Evolutionary conservation across 2,329 filamentous ascomycete genomes (phyloP).

Genomic region (Emergomyces africanus): DNA sequence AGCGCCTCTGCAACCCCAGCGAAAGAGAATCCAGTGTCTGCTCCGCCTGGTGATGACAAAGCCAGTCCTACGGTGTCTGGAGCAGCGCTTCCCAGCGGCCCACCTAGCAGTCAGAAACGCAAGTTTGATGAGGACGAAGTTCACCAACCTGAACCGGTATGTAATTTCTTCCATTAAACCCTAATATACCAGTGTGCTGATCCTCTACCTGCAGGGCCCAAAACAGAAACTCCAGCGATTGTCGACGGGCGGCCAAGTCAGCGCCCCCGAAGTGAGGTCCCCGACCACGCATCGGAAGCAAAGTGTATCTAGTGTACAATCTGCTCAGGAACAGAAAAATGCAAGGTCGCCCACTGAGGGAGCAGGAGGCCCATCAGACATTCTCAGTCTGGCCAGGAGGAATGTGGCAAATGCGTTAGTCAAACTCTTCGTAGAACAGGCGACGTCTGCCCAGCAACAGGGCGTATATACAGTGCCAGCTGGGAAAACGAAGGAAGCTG

Average conservation of each 20-base stretch:
- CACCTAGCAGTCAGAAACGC: constrained; percentile 29
- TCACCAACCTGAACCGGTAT: constrained; percentile 21
- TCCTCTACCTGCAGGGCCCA: constrained; percentile 20
- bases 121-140: constrained; percentile 29
- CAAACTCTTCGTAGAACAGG: constrained; percentile 54
- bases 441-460: constrained; percentile 55
- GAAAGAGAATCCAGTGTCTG: constrained; percentile 14
- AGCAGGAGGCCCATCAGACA: constrained; percentile 22
- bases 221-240: constrained; percentile 30
- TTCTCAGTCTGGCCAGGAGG: constrained; percentile 52
- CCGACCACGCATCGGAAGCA: constrained; percentile 21
- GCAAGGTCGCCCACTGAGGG: constrained; percentile 22
- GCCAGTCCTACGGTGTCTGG: constrained; percentile 2
- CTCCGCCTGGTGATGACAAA: constrained; percentile 17
- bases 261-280: constrained; percentile 12
- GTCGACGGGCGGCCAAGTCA: constrained; percentile 17
- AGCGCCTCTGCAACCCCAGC: constrained; percentile 15
- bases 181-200: constrained; percentile 14
- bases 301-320: constrained; percentile 17
- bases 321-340: constrained; percentile 19
- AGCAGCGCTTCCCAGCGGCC: constrained; percentile 7
- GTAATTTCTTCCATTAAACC: constrained; percentile 5
- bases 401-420: constrained; percentile 57
- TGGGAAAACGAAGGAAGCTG: constrained; percentile 48
- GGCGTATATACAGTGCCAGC: constrained; percentile 50